phyloP scores from a whole-genome alignment of 1,139 yeast species.

The Geotrichum reessii region DNA sequence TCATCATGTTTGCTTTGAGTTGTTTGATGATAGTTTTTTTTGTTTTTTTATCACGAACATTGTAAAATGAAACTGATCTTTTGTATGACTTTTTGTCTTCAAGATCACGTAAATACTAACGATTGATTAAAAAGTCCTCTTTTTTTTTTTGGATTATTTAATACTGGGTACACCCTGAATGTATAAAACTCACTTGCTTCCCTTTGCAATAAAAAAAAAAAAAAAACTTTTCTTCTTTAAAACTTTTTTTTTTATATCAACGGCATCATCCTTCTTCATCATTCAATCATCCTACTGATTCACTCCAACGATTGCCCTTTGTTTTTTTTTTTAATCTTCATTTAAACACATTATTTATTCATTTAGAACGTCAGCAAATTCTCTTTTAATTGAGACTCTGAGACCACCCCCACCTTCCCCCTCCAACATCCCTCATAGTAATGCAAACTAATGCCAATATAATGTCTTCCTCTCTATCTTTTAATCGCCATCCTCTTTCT shows the following conservation, averaged over 20 bases:
- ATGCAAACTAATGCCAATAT: not conserved
- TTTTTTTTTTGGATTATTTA: no score
- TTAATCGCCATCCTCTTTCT: conserved; percentile 17
- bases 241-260: not conserved
- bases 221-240: not conserved
- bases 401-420: not conserved
- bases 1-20: no score
- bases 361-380: not conserved
- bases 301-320: not conserved
- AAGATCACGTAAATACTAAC: no score
- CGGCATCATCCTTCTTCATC: not conserved
- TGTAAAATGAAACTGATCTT: no score
- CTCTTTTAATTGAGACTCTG: not conserved
- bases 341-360: not conserved
- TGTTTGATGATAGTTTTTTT: no score
- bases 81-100: no score
- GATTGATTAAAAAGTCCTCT: no score
- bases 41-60: no score
- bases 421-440: not conserved
- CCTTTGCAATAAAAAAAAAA: no score
- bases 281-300: not conserved
- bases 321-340: not conserved
- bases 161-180: not conserved
- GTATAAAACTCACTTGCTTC: not conserved
- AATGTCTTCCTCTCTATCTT: conserved; percentile 7